phyloP scores from a whole-genome alignment of 352 stramenopile species.

The Globisporangium carolinianum region DNA sequence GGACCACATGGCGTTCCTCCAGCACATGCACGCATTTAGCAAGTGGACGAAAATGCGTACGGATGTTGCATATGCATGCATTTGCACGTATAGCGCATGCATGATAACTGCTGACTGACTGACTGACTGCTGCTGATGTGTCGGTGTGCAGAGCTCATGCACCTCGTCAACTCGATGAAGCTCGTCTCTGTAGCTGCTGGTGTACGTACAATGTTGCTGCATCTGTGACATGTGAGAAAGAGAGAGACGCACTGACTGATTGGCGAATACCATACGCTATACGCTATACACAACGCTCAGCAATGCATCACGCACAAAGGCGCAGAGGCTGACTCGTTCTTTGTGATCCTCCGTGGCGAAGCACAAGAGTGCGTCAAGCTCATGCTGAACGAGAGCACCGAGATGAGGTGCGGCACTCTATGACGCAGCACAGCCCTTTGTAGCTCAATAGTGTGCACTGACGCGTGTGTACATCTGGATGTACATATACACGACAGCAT shows the following conservation, averaged over 20 bases:
- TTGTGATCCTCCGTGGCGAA: conserved; percentile 65
- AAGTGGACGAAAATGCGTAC: conserved; percentile 83
- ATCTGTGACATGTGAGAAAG: neutral
- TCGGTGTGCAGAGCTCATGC: conserved; percentile 58
- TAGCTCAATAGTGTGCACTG: too few relatives aligned
- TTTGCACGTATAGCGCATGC: too few relatives aligned
- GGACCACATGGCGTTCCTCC: conserved; percentile 78
- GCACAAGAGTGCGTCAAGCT: conserved; percentile 65
- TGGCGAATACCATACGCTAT: too few relatives aligned
- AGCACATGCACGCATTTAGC: conserved; percentile 71
- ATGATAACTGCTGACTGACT: too few relatives aligned
- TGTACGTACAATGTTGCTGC: conserved; percentile 13
- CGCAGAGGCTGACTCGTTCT: conserved; percentile 70
- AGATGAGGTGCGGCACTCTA: conserved; percentile 30
- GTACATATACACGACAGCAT: conserved; percentile 16
- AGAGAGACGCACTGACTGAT: too few relatives aligned
- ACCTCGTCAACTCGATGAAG: conserved; percentile 82
- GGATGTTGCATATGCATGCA: conserved; percentile 3
- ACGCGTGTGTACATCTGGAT: too few relatives aligned
- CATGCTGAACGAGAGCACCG: conserved; percentile 47
- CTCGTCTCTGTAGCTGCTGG: conserved; percentile 47
- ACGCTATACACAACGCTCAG: conserved; percentile 15
- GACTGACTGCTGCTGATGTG: too few relatives aligned
- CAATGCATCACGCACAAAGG: conserved; percentile 79
- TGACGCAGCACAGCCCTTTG: too few relatives aligned